A percentile compares a stretch with the other conserved stretches of the same genome.
phyloP scores from a whole-genome alignment of 2,329 filamentous ascomycete genomes.

The Penicillium sp. region DNA sequence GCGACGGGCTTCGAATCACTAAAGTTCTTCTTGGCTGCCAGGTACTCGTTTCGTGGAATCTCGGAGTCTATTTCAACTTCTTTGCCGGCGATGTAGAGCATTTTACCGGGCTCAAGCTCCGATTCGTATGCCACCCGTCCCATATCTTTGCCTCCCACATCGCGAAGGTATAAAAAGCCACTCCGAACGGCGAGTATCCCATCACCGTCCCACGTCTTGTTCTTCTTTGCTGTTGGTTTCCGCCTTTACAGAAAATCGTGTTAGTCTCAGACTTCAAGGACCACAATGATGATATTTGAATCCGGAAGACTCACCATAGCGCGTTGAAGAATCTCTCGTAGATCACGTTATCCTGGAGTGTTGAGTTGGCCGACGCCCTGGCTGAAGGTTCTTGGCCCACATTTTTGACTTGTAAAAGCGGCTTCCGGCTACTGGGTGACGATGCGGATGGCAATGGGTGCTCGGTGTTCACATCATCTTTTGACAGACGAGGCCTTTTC shows the following conservation, averaged over 20 bases:
- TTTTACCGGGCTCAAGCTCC: slow-evolving; percentile 55
- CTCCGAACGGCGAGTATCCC: slow-evolving; percentile 55
- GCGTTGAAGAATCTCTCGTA: slow-evolving; percentile 43
- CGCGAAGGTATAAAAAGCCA: slow-evolving; percentile 56
- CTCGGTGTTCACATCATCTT: slow-evolving; percentile 12
- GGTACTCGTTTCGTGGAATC: slow-evolving; percentile 55
- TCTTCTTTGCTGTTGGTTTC: slow-evolving; percentile 64
- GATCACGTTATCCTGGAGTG: slow-evolving; percentile 4
- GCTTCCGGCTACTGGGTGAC: slow-evolving; percentile 21
- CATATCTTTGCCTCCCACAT: slow-evolving; percentile 58
- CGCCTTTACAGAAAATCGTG: slow-evolving; percentile 43
- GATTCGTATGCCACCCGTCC: slow-evolving; percentile 52
- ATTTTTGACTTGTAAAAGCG: slow-evolving; percentile 30
- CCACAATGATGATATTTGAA: no score
- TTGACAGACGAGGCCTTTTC: slow-evolving; percentile 35
- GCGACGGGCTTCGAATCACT: slow-evolving; percentile 18
- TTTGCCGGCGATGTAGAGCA: slow-evolving; percentile 58
- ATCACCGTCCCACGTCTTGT: slow-evolving; percentile 73
- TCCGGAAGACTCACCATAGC: slow-evolving; percentile 36
- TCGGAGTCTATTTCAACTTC: slow-evolving; percentile 62
- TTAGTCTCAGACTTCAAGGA: no score
- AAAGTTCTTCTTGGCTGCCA: slow-evolving; percentile 33
- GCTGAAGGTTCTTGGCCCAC: slow-evolving; percentile 8
- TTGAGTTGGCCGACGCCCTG: slow-evolving; percentile 1
- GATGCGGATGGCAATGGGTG: slow-evolving; percentile 6